Conservation (phyloP, 768 basidiomycete species). For the Panus rudis region DNA sequence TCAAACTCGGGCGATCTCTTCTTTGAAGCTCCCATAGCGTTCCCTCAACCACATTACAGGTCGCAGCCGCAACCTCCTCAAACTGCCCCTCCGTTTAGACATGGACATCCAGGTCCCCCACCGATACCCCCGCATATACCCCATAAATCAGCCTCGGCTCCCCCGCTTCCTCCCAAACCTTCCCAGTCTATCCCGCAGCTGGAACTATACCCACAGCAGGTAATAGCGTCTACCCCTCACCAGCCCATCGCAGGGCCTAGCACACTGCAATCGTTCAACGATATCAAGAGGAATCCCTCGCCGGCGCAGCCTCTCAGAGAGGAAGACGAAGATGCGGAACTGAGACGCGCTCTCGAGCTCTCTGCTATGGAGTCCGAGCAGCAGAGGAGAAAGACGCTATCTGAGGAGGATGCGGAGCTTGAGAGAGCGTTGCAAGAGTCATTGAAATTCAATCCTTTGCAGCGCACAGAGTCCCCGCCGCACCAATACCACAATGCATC, state of each 20-base stretch:
- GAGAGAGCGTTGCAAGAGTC: conserved; percentile 57
- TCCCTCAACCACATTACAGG: too few relatives aligned
- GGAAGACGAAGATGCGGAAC: conserved; percentile 5
- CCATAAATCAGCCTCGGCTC: conserved; percentile 14
- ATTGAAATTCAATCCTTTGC: conserved; percentile 9
- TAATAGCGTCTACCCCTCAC: not conserved
- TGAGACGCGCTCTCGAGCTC: conserved; percentile 14
- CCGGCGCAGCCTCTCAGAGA: not conserved
- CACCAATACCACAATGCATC: not conserved
- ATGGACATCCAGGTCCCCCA: too few relatives aligned
- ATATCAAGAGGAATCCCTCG: not conserved
- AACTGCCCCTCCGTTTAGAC: too few relatives aligned
- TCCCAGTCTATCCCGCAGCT: not conserved
- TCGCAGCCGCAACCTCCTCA: too few relatives aligned
- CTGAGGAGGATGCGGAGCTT: conserved; percentile 58
- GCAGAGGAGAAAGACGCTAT: conserved; percentile 1
- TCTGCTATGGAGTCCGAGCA: conserved; percentile 13
- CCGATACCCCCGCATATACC: conserved; percentile 9
- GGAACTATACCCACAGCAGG: too few relatives aligned
- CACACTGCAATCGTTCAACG: not conserved
- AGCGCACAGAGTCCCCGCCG: not conserved
- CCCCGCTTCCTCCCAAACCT: conserved; percentile 20
- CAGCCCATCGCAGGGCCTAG: not conserved
- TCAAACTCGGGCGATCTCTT: conserved; percentile 10
- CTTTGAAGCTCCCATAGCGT: conserved; percentile 3